A percentile compares a stretch with the other conserved stretches of the same genome.
phyloP scores from a whole-genome alignment of 139 green algal genomes.

The Desmodesmus armatus region DNA sequence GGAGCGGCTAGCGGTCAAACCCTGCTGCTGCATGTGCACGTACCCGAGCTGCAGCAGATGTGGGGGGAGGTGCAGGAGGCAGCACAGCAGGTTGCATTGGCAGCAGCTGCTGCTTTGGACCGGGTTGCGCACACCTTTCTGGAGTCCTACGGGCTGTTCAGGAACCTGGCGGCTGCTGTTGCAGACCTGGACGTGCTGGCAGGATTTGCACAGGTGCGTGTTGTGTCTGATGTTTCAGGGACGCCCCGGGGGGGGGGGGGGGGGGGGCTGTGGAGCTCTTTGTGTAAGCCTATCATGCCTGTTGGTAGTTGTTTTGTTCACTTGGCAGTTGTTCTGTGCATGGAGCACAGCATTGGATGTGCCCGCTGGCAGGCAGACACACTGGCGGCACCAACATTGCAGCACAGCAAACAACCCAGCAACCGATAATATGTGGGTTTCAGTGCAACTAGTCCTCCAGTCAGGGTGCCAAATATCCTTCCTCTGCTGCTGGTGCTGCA shows the following conservation, averaged over 20 bases:
- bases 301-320: too few species aligned
- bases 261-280: too few species aligned
- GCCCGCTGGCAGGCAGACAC: too few species aligned
- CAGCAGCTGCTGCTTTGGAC: slow-evolving; percentile 39
- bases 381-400: too few species aligned
- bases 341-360: too few species aligned
- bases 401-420: too few species aligned
- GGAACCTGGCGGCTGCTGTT: slow-evolving; percentile 43
- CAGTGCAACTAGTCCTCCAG: too few species aligned
- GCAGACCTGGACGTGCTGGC: slow-evolving; percentile 75
- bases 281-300: too few species aligned
- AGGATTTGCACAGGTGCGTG: slow-evolving; percentile 69
- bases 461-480: too few species aligned
- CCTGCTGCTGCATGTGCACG: slow-evolving; percentile 10
- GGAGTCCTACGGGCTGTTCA: slow-evolving; percentile 31
- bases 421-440: too few species aligned
- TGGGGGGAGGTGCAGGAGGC: slow-evolving; percentile 4
- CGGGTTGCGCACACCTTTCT: slow-evolving; percentile 13
- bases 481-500: not conserved
- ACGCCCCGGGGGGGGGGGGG: not conserved
- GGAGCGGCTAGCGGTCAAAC: not conserved
- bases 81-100: not conserved
- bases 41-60: slow-evolving; percentile 1
- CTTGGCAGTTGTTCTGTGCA: too few species aligned
- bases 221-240: slow-evolving; percentile 45